Evolutionary conservation across 2,329 filamentous ascomycete species (phyloP).

Genomic region (Aspergillus brunneoviolaceus): DNA sequence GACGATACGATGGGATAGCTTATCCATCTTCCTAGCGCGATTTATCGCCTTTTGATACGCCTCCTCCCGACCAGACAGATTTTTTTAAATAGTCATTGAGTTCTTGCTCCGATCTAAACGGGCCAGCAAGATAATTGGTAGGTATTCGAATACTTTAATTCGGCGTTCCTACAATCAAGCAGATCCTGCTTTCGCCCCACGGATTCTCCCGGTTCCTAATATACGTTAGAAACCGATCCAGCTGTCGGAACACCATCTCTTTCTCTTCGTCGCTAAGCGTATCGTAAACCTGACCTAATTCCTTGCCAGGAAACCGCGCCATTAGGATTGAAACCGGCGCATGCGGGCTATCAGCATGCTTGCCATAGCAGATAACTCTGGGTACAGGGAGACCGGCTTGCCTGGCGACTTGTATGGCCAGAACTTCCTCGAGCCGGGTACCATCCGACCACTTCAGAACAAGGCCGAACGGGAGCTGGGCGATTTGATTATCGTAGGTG

Average conservation of each 20-base stretch:
- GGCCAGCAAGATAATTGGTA: not conserved
- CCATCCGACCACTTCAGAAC: conserved; percentile 42
- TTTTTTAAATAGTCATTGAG: not conserved
- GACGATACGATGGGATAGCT: not conserved
- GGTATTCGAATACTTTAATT: not conserved
- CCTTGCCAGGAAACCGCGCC: conserved; percentile 39
- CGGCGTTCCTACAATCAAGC: not conserved
- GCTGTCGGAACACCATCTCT: not conserved
- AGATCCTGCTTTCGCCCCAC: not conserved
- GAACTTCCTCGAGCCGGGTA: conserved; percentile 37
- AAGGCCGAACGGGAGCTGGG: conserved; percentile 39
- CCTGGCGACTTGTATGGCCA: conserved; percentile 36
- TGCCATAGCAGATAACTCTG: conserved; percentile 34
- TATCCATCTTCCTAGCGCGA: not conserved
- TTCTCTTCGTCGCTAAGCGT: not conserved
- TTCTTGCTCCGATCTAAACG: not conserved
- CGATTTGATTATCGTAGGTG: conserved; percentile 28
- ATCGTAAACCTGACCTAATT: not conserved
- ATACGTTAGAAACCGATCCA: not conserved
- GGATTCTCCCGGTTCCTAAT: not conserved
- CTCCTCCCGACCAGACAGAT: not conserved
- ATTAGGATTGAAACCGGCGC: conserved; percentile 39
- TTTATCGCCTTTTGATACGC: not conserved
- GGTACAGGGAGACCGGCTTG: conserved; percentile 38
- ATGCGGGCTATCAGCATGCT: conserved; percentile 25